Evolutionary conservation across 176 grass and related monocot species (phyloP), one percentile per base, ranked within the genome.

Genomic region (Pontederia crassipes): DNA sequence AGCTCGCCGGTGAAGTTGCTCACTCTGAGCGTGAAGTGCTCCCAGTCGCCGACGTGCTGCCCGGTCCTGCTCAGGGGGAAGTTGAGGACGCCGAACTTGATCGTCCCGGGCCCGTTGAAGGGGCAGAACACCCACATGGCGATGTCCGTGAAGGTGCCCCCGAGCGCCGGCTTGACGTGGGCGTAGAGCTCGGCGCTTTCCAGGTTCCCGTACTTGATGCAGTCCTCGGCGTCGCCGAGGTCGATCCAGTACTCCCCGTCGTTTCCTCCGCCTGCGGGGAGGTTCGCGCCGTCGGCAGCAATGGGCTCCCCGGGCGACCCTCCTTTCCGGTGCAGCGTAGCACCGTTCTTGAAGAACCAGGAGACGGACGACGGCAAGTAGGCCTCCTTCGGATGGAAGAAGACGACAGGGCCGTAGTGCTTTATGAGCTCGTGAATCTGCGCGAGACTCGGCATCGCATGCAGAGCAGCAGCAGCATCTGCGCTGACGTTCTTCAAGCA

Each of bases 101-200:
- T 83, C 0, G 80, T 95, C 12, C 74, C 86, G 28, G 90, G 90
- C 4, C 90, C 90, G 2, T 95, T 95, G 62, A 89, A 95, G 4
- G 90, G 90, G 45, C 85, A 95, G 69, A 95, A 89, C 45, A 89
- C 80, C 90, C 90, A 95, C 85, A 95, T 81, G 1, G 80, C 85
- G 64, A 95, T 81, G 52, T 95, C 90, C 1, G 82, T 95, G 80
- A 86, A 95, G 18, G 90, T 84, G 49, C 90, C 80, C 65, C 90
- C 90, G 20, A 78, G 47, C 52, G 86, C 80, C 0, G 86, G 77
- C 68, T 95, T 95, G 35, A 89, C 61, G 83, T 95, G 90, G 10
- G 53, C 68, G 63, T 95, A 89, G 16, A 95, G 82, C 64, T 95
- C 48, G 2, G 86, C 69, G 58, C 86, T 95, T 52, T 81, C 76